Base-by-base conservation (phyloP, 176 grass and related monocot species). In the Triticum turgidum region DNA sequence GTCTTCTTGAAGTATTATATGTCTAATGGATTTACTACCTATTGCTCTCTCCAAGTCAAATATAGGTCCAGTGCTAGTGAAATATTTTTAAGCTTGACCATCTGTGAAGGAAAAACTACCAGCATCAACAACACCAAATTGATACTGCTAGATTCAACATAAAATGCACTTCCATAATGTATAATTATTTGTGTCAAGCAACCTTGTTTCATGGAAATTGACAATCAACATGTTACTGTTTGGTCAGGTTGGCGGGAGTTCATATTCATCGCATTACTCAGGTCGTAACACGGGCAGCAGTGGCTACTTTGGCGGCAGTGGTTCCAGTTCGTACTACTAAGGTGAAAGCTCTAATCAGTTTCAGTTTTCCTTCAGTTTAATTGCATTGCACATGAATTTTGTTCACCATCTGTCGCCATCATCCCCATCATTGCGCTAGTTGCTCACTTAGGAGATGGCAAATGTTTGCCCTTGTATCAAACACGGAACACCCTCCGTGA, bases 301-400 rank as follows among this genome's bases (percentile, higher is more conserved):
- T 80, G 91, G 94, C 37, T 95, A 95, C 81, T 81, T 66, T 71
- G 86, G 94, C 2, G 78, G 89, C 71, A 83, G 87, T 34, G 87
- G 94, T 89, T 93, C 94, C 49, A 20, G 91, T 87, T 93, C 94
- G 76, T 95, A 93, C 86, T 95, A 93, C 72, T 95, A 91, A 95
- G 94, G 94, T 95, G 61, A 82, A 76, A 76, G 25, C 39, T 83
- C 64, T 7, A 74, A 69, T 85, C 51, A 63, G n/a, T 77, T 82
- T 3, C 13, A 11, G 4, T 65, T 39, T 52, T 20, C 68, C 37
- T 83, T 65, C 9, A 65, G 24, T 80, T 77, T 79, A 22, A 44
- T 39, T 78, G 79, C 52, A 39, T 8, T 15, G 15, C 39, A 38
- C 44, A 67, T 80, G 35, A 38, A 18, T 51, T 82, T 58, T 52